Conservation (phyloP, 1,139 yeast species). For the Diutina ranongensis region DNA sequence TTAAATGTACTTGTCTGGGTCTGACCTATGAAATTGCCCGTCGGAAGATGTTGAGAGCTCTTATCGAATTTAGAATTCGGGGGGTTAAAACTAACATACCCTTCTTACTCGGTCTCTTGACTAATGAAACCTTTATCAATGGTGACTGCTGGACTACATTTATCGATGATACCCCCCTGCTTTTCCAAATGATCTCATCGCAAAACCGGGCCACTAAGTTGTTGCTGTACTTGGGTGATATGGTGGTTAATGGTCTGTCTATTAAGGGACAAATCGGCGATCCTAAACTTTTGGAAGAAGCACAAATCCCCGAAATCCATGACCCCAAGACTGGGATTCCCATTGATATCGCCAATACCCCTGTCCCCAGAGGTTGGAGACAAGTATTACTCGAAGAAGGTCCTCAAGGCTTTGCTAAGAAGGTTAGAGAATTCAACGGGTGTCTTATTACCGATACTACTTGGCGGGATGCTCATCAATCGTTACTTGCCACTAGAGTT, state of each 20-base stretch:
- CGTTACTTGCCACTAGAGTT: constrained; percentile 93
- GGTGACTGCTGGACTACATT: constrained; percentile 98
- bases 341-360: constrained; percentile 45
- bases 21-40: constrained; percentile 94
- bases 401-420: constrained; percentile 79
- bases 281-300: constrained; percentile 72
- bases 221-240: constrained; percentile 79
- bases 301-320: constrained; percentile 61
- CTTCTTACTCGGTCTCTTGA: constrained; percentile 82
- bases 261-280: constrained; percentile 91
- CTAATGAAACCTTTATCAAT: constrained; percentile 77
- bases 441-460: constrained; percentile 94
- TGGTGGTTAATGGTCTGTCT: constrained; percentile 90
- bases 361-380: constrained; percentile 82
- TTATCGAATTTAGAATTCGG: constrained; percentile 94
- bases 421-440: constrained; percentile 77
- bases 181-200: constrained; percentile 89
- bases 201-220: constrained; percentile 96
- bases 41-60: constrained; percentile 92
- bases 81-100: constrained; percentile 99
- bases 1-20: constrained; percentile 93
- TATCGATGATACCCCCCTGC: constrained; percentile 93
- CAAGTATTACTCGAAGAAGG: constrained; percentile 74
- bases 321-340: constrained; percentile 43
- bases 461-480: constrained; percentile 99